Evolutionary conservation across 2,329 filamentous ascomycete species (phyloP).

Genomic region (Colletotrichum phormii): DNA sequence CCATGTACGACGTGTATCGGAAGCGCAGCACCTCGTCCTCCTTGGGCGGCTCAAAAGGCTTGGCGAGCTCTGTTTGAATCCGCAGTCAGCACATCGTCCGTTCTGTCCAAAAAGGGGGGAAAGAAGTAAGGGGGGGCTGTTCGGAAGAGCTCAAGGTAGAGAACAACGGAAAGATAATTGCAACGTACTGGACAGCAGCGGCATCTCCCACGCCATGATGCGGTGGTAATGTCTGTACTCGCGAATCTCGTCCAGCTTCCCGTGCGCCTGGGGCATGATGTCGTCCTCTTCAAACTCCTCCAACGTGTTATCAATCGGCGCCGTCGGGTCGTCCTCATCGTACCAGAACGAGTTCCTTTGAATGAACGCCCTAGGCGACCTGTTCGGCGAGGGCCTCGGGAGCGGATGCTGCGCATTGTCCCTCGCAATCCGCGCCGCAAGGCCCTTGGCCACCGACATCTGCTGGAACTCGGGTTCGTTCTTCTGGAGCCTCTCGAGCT

Average conservation of each 20-base stretch:
- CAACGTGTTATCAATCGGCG: conserved; percentile 60
- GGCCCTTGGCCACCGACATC: conserved; percentile 25
- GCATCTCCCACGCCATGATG: conserved; percentile 95
- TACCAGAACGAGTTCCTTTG: conserved; percentile 56
- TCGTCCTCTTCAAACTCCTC: conserved; percentile 83
- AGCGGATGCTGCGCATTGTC: conserved; percentile 24
- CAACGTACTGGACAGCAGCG: conserved; percentile 83
- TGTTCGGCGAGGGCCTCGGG: conserved; percentile 17
- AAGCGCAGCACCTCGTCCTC: conserved; percentile 82
- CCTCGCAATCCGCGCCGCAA: conserved; percentile 20
- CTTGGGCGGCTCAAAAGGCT: conserved; percentile 80
- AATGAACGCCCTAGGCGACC: too few relatives aligned
- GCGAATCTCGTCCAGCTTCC: conserved; percentile 87
- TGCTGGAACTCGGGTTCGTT: conserved; percentile 42
- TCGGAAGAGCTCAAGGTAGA: too few relatives aligned
- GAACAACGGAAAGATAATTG: too few relatives aligned
- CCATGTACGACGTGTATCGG: conserved; percentile 97
- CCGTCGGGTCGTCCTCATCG: conserved; percentile 60
- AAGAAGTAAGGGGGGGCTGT: too few relatives aligned
- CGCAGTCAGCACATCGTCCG: conserved; percentile 33
- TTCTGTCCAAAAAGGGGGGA: too few relatives aligned
- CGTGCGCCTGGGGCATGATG: conserved; percentile 84
- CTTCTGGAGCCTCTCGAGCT: conserved; percentile 45
- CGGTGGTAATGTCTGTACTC: conserved; percentile 91
- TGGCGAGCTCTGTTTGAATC: conserved; percentile 75